A percentile compares a stretch with the other conserved stretches of the same genome.
These are phyloP conservation scores for Tulasnella sp. DNA, from an alignment of 768 basidiomycete genomes.

Conservation along the genomic window DNA sequence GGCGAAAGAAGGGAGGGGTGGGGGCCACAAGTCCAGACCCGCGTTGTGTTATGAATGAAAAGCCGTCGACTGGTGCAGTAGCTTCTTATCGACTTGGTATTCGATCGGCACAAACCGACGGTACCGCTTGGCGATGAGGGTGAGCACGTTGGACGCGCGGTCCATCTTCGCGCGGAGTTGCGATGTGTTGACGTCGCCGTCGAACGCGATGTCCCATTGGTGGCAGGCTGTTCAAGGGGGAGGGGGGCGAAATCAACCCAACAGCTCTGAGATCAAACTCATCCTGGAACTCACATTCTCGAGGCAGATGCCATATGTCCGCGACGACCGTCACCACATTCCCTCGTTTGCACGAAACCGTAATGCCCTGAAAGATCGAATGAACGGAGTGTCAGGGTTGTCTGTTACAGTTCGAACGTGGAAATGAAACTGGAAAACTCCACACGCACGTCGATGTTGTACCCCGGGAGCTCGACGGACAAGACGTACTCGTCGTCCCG, in stretches of 20 bases:
- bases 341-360: conserved; percentile 8
- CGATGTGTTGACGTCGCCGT: conserved; percentile 3
- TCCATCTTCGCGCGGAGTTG: conserved; percentile 7
- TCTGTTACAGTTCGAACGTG: neutral
- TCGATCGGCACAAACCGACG: conserved; percentile 9
- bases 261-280: neutral
- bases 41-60: neutral
- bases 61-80: neutral
- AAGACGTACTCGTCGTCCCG: conserved; percentile 2
- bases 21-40: neutral
- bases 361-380: neutral
- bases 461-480: conserved; percentile 9
- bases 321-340: conserved; percentile 10
- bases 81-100: conserved; percentile 8
- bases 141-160: conserved; percentile 1
- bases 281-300: conserved; percentile 1
- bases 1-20: neutral
- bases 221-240: neutral
- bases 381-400: neutral
- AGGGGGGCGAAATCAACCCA: neutral
- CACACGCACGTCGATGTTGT: conserved; percentile 4
- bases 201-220: conserved; percentile 10
- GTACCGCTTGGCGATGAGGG: conserved; percentile 4
- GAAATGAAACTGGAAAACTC: neutral
- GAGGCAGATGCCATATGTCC: conserved; percentile 7